Evolutionary conservation across 1,284 basidiomycete genomes (phyloP).

Genomic region (Ceratobasidium sp.): DNA sequence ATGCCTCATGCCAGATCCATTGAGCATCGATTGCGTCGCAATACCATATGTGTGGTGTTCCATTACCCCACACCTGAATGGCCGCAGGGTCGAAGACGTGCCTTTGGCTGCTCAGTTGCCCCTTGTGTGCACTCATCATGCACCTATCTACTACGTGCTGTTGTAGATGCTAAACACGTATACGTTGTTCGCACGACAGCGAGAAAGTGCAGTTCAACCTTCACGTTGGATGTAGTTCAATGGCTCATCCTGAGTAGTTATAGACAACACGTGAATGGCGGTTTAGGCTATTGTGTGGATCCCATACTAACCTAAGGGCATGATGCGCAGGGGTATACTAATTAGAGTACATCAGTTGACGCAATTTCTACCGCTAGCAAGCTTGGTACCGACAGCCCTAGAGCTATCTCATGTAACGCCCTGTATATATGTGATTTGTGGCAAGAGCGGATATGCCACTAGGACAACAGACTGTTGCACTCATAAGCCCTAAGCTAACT

Average conservation of each 20-base stretch:
- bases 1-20: background rate
- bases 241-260: background rate
- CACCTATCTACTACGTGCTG: background rate
- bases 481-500: too few species aligned
- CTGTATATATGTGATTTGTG: background rate
- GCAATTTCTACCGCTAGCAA: background rate
- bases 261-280: background rate
- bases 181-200: too few species aligned
- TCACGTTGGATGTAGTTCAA: background rate
- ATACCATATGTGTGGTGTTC: background rate
- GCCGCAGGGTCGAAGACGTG: background rate
- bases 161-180: background rate
- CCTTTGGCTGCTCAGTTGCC: background rate
- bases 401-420: background rate
- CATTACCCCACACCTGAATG: background rate
- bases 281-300: background rate
- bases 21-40: background rate
- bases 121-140: background rate
- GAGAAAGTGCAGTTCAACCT: too few species aligned
- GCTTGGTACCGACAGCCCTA: background rate
- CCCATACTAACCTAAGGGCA: background rate
- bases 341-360: background rate
- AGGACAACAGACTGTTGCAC: too few species aligned
- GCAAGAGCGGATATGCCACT: background rate
- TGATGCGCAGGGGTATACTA: background rate